Evolutionary conservation across 2,329 filamentous ascomycete species (phyloP), one percentile per base, ranked within the genome.

Genomic region (Diaporthe ampelina): DNA sequence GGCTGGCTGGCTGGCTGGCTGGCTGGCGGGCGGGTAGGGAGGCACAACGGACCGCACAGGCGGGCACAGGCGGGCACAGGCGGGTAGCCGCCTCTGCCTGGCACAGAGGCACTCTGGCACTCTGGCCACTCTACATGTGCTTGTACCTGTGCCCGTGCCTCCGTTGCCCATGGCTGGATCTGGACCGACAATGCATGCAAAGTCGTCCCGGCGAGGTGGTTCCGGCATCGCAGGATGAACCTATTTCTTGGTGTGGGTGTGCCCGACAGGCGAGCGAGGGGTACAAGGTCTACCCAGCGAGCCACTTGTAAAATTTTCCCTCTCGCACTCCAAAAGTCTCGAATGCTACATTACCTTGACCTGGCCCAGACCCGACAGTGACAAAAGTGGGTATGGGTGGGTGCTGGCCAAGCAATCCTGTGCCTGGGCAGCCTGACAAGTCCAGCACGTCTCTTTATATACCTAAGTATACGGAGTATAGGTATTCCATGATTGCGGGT

Each of bases 211-310:
- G 63, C 45, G 45, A 52, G 29, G 63, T 67, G 63, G 63, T 67
- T 67, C 63, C 45, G 63, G 63, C 63, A 67, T 52, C 63, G 63
- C 63, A 52, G 63, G 63, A 67, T 19, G 63, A 67, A 67, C 45
- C 45, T 32, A 67, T 67, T 26, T 8, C 63, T 67, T 67, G 63
- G 45, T 52, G 63, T 67, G 45, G 43, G 63, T 37, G 63, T 19
- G 63, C 45, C 61, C 43, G 61, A 52, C 45, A 52, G 63, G 48
- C 63, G 48, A 37, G 32, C 45, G 45, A 52, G 45, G 63, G 45
- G 63, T 9, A 29, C 61, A 67, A 67, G 61, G 43, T 67, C 61
- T 65, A 35, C 61, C 61, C 61, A 67, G 61, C 61, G 61, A 67
- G 61, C 61, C 26, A 67, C 26, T 24, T 24, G 61, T 50, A 35